Evolutionary conservation across 306 rosid genomes (phyloP).

Genomic region (Cucumis sativus): DNA sequence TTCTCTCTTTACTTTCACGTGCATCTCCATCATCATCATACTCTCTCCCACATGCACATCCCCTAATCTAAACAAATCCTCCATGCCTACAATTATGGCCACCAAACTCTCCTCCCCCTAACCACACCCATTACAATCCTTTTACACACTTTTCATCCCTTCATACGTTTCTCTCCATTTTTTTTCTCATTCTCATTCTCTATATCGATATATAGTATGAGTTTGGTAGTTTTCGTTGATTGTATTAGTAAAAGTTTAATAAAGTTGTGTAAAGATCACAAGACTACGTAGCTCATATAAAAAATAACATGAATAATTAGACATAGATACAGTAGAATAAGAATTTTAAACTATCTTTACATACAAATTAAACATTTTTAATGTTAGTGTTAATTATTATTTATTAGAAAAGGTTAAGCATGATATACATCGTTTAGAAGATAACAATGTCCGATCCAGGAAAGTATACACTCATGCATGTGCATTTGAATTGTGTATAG

Average conservation of each 20-base stretch:
- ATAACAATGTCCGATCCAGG: not conserved
- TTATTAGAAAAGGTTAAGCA: not conserved
- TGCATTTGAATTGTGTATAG: no score
- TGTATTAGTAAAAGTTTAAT: no score
- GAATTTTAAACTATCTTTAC: no score
- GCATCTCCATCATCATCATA: not conserved
- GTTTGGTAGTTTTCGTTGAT: no score
- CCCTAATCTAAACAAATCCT: not conserved
- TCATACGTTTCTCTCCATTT: no score
- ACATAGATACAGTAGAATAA: not conserved
- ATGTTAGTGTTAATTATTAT: not conserved
- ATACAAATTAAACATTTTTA: not conserved
- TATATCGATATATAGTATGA: no score
- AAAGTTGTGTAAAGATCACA: not conserved
- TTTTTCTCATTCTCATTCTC: no score
- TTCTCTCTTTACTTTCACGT: not conserved
- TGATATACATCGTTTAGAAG: not conserved
- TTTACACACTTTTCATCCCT: not conserved
- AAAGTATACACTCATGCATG: not conserved
- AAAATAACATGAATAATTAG: not conserved
- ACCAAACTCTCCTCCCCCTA: not conserved
- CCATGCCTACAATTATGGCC: not conserved
- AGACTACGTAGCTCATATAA: not conserved
- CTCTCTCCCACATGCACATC: not conserved
- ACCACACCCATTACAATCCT: not conserved